Evolutionary conservation across 2,329 filamentous ascomycete species (phyloP).

Genomic region (Colletotrichum coccodes): DNA sequence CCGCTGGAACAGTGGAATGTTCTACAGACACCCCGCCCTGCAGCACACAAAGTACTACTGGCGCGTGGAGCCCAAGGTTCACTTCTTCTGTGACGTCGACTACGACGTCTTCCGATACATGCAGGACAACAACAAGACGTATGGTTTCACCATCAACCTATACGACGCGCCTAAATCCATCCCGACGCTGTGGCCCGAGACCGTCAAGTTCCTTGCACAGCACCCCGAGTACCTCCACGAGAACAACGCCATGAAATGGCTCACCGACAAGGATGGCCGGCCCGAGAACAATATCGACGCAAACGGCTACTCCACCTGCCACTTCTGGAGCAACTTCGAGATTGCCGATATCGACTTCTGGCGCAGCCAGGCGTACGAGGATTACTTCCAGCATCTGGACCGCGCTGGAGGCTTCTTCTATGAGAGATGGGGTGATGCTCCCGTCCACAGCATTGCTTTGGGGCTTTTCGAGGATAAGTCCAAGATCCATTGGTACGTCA

Average conservation of each 20-base stretch:
- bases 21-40: slow-evolving; percentile 95
- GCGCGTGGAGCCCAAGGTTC: slow-evolving; percentile 97
- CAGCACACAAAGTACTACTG: slow-evolving; percentile 90
- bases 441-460: slow-evolving; percentile 93
- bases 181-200: slow-evolving; percentile 93
- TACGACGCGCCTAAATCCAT: slow-evolving; percentile 93
- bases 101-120: slow-evolving; percentile 99
- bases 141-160: slow-evolving; percentile 97
- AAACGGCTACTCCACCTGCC: slow-evolving; percentile 95
- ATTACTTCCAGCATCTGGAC: slow-evolving; percentile 96
- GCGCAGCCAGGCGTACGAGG: slow-evolving; percentile 88
- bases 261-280: slow-evolving; percentile 80
- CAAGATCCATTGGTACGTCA: slow-evolving; percentile 88
- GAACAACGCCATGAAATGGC: slow-evolving; percentile 89
- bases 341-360: slow-evolving; percentile 94
- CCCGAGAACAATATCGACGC: slow-evolving; percentile 84
- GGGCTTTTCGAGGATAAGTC: slow-evolving; percentile 91
- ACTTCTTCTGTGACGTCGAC: slow-evolving; percentile 99
- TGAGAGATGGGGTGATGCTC: slow-evolving; percentile 97
- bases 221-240: slow-evolving; percentile 83
- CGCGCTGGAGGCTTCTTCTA: slow-evolving; percentile 97
- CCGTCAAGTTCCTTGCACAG: slow-evolving; percentile 86
- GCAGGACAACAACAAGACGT: slow-evolving; percentile 98
- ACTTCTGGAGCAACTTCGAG: slow-evolving; percentile 99
- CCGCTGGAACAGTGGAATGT: slow-evolving; percentile 97